Percentiles rank a stretch among this genome's conserved stretches.
These are phyloP conservation scores for Aspergillus cristatus DNA, from an alignment of 495 filamentous ascomycete genomes.

Conservation along the genomic window DNA sequence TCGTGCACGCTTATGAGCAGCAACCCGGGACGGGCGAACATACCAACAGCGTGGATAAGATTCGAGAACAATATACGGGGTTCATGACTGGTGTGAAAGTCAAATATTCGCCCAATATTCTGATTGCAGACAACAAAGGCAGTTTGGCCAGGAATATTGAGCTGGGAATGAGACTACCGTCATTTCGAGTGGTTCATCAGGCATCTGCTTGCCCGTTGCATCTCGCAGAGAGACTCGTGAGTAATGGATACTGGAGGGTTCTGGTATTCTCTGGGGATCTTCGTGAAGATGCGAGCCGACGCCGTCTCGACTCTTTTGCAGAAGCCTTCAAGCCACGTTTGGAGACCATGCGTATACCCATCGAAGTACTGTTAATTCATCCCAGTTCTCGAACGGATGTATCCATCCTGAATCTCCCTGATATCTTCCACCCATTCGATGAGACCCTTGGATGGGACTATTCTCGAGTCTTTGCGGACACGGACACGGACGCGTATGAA, in stretches of 20 bases:
- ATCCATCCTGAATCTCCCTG: slow-evolving; percentile 13
- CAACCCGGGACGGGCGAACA: neutral
- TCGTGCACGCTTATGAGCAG: slow-evolving; percentile 10
- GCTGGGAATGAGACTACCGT: slow-evolving; percentile 52
- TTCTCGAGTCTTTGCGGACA: slow-evolving; percentile 15
- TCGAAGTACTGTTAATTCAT: slow-evolving; percentile 13
- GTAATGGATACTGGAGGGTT: slow-evolving; percentile 51
- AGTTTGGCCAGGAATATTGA: slow-evolving; percentile 31
- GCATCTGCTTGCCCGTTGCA: slow-evolving; percentile 49
- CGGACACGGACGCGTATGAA: slow-evolving; percentile 8
- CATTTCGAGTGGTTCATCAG: slow-evolving; percentile 45
- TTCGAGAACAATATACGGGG: slow-evolving; percentile 9
- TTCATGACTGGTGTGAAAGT: slow-evolving; percentile 14
- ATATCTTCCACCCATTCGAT: slow-evolving; percentile 22
- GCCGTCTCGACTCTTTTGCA: slow-evolving; percentile 3
- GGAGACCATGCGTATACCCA: neutral
- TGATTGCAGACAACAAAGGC: slow-evolving; percentile 8
- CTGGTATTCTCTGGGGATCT: slow-evolving; percentile 52
- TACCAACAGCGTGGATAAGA: slow-evolving; percentile 1
- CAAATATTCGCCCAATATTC: slow-evolving; percentile 9
- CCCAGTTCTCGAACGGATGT: slow-evolving; percentile 4
- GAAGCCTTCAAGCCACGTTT: slow-evolving; percentile 1
- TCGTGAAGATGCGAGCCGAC: slow-evolving; percentile 1
- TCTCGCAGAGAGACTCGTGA: slow-evolving; percentile 39
- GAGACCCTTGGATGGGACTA: slow-evolving; percentile 19